Evolutionary conservation across 257 asterid species (phyloP), one percentile per base, ranked within the genome.

Genomic region (Nicotiana undulata): DNA sequence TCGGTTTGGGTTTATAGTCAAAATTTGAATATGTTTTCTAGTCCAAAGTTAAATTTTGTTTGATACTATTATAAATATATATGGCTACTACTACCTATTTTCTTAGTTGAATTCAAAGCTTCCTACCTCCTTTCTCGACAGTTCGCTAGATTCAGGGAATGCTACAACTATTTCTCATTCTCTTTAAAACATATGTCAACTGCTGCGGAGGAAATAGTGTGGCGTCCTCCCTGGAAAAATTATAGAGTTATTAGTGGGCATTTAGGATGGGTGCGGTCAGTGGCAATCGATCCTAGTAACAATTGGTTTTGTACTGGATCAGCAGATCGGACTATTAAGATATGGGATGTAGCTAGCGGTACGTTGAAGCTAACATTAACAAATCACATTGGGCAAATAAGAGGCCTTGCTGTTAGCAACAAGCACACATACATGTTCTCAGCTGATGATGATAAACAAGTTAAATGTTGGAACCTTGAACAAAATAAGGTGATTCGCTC

Each of bases 401-500:
- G 92, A 94, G 98, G 98, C 28, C 28, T 59, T 59, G 94, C 96
- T 86, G 86, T 93, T 82, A 93, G 98, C 84, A 84, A 17, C 85
- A 91, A 84, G 82, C 97, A 94, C 81, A 90, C 97, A 1, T 93
- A 93, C 81, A 91, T 93, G 98, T 91, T 93, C 86, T 94, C 97
- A 28, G 97, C 97, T 59, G 97, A 97, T 32, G 97, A 94, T 80
- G 98, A 94, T 87, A 93, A 93, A 80, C 89, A 86, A 88, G 97
- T 94, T 77, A 93, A 93, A 83, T 94, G 98, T 85, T 91, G 94
- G 93, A 92, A 91, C 82, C 81, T 91, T 18, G 98, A 94, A 86
- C 98, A 94, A 87, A 94, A 94, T 80, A 93, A 93, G 98, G 97
- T 87, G 55, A 93, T 94, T 53, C 97, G 96, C 80, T 91, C 97